These are phyloP conservation scores for Alternaria conjuncta DNA, from an alignment of 2,329 filamentous ascomycete genomes.

Conservation along the genomic window DNA sequence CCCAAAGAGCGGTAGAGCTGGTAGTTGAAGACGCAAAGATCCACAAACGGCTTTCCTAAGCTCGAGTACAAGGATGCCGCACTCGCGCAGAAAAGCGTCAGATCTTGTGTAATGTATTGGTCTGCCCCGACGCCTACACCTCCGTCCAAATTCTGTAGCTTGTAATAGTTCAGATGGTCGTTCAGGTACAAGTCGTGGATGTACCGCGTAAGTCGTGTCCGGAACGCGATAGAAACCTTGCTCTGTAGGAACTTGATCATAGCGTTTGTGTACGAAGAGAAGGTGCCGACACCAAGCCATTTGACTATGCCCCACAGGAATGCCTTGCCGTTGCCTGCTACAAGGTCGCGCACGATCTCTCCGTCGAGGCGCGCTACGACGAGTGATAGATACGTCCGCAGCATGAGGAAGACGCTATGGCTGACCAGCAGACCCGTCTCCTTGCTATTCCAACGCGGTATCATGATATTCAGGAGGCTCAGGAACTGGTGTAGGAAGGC, in stretches of 20 bases:
- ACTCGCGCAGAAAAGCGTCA: constrained; percentile 92
- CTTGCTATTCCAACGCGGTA: constrained; percentile 93
- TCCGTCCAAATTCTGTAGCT: constrained; percentile 89
- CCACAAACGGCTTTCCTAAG: constrained; percentile 96
- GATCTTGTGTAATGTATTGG: constrained; percentile 96
- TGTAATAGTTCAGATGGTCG: constrained; percentile 95
- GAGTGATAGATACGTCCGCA: constrained; percentile 91
- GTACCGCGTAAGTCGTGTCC: constrained; percentile 91
- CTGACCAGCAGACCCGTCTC: constrained; percentile 89
- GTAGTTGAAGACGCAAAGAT: constrained; percentile 97
- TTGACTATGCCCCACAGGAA: constrained; percentile 91
- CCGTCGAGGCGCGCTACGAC: constrained; percentile 92
- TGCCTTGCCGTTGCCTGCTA: constrained; percentile 88
- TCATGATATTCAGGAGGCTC: constrained; percentile 96
- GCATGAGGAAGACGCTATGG: constrained; percentile 86
- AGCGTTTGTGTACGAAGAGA: constrained; percentile 96
- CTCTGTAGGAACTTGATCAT: constrained; percentile 99
- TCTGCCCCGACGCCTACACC: constrained; percentile 91
- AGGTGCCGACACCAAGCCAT: constrained; percentile 92
- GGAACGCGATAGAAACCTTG: constrained; percentile 97
- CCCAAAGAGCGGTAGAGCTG: constrained; percentile 92
- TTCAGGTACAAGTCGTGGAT: constrained; percentile 98
- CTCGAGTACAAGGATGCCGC: constrained; percentile 95
- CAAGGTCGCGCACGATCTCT: constrained; percentile 93
- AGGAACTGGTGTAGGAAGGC: constrained; percentile 97